phyloP scores from a whole-genome alignment of 2,329 filamentous ascomycete species.

The Acrodontium crateriforme region DNA sequence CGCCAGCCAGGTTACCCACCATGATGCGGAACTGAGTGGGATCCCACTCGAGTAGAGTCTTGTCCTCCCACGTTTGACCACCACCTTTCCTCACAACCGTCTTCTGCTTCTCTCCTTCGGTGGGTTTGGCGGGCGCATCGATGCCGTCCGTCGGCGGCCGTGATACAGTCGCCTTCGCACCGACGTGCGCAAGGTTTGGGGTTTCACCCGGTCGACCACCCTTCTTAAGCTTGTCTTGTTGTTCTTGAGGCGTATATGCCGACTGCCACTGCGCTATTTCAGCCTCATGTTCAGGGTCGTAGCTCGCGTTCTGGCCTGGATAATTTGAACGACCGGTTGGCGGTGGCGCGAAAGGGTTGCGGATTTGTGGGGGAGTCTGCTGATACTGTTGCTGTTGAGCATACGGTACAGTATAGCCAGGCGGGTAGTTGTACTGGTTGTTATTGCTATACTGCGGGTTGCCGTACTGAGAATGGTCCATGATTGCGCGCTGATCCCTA shows the following conservation, averaged over 20 bases:
- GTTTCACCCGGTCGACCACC: conserved; percentile 5
- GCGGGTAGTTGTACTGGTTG: conserved; percentile 9
- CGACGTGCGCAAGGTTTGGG: conserved; percentile 5
- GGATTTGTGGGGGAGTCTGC: conserved; percentile 48
- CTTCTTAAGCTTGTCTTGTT: conserved; percentile 10
- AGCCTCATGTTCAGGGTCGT: conserved; percentile 71
- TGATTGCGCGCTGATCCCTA: not conserved
- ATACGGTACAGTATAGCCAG: conserved; percentile 26
- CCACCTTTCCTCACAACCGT: conserved; percentile 82
- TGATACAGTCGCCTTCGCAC: not conserved
- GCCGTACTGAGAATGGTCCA: conserved; percentile 1
- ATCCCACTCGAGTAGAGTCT: conserved; percentile 86
- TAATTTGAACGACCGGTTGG: conserved; percentile 21
- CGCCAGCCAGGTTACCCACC: conserved; percentile 89
- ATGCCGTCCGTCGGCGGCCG: not conserved
- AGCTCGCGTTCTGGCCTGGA: conserved; percentile 21
- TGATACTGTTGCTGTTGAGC: conserved; percentile 27
- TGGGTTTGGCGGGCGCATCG: conserved; percentile 1
- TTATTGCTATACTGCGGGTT: no score
- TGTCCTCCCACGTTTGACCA: conserved; percentile 84
- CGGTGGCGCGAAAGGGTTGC: conserved; percentile 66
- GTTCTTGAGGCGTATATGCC: conserved; percentile 14
- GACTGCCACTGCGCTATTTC: conserved; percentile 94
- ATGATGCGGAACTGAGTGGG: conserved; percentile 88
- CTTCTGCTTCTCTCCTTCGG: conserved; percentile 40